phyloP scores from a whole-genome alignment of 176 grass and related monocot genomes.

The Otatea glauca region DNA sequence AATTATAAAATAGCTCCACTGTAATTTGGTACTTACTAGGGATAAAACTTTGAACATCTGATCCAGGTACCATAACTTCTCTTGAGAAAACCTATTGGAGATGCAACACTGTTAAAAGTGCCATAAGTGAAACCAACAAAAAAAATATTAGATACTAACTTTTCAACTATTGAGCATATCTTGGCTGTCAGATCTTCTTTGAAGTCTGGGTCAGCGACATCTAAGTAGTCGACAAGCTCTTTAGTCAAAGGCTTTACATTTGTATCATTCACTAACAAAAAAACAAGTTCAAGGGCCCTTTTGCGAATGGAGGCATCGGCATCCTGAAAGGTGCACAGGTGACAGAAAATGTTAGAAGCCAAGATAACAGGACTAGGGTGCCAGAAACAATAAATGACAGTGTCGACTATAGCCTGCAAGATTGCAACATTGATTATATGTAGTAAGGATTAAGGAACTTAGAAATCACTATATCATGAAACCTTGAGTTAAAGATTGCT shows the following conservation, averaged over 20 bases:
- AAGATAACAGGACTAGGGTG: constrained; percentile 31
- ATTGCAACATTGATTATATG: constrained; percentile 10
- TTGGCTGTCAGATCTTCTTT: constrained; percentile 93
- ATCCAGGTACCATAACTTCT: constrained; percentile 95
- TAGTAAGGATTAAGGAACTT: constrained; percentile 22
- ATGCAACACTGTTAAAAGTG: constrained; percentile 37
- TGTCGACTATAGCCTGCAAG: not conserved
- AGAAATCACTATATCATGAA: constrained; percentile 7
- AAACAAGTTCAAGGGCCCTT: constrained; percentile 95
- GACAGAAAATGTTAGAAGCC: constrained; percentile 27
- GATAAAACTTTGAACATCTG: constrained; percentile 99
- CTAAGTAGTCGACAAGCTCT: constrained; percentile 86
- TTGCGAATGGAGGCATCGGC: constrained; percentile 97
- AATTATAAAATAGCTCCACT: constrained; percentile 17
- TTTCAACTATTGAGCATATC: constrained; percentile 90
- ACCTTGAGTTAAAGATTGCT: constrained; percentile 1
- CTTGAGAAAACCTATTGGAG: constrained; percentile 90
- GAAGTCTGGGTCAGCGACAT: constrained; percentile 87
- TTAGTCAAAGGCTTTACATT: constrained; percentile 90
- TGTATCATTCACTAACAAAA: constrained; percentile 84
- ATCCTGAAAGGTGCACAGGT: constrained; percentile 68
- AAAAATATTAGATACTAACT: constrained; percentile 52
- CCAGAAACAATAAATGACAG: constrained; percentile 25
- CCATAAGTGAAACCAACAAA: constrained; percentile 23
- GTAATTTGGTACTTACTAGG: constrained; percentile 70